phyloP scores from a whole-genome alignment of 768 basidiomycete species.

The Tricholoma sp. region DNA sequence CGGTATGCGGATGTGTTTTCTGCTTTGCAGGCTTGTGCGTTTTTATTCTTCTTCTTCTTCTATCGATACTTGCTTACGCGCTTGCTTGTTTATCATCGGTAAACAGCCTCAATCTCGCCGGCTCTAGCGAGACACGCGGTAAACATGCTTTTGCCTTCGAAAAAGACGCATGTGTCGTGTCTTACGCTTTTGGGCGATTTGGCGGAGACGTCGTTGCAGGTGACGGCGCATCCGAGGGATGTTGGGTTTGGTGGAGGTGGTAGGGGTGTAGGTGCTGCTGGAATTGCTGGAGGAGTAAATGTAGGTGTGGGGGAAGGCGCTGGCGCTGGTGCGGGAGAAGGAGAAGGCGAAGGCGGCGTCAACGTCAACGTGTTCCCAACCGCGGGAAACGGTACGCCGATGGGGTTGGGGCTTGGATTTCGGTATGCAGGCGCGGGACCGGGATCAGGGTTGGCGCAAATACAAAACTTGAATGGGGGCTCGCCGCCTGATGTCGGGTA shows the following conservation, averaged over 20 bases:
- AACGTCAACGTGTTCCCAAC: background rate
- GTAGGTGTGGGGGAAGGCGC: background rate
- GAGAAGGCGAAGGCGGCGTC: background rate
- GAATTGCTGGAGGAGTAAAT: background rate
- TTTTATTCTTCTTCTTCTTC: constrained; percentile 1
- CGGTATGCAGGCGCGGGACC: background rate
- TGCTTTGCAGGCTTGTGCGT: constrained; percentile 55
- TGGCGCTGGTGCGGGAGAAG: background rate
- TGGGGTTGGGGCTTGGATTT: constrained; percentile 34
- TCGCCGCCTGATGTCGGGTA: constrained; percentile 72
- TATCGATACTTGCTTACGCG: too few relatives aligned
- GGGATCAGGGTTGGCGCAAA: background rate
- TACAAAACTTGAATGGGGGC: background rate
- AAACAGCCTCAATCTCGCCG: constrained; percentile 48
- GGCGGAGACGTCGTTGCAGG: constrained; percentile 34
- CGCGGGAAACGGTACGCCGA: constrained; percentile 44
- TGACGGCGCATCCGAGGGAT: constrained; percentile 14
- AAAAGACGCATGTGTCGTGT: constrained; percentile 55
- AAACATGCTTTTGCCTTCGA: constrained; percentile 56
- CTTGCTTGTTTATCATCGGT: too few relatives aligned
- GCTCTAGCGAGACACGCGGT: constrained; percentile 45
- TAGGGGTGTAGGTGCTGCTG: background rate
- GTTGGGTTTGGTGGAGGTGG: background rate
- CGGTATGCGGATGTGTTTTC: constrained; percentile 49
- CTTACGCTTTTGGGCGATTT: constrained; percentile 54